These are phyloP conservation scores for Phytophthora colocasiae DNA, from an alignment of 352 stramenopile species.

Conservation along the genomic window DNA sequence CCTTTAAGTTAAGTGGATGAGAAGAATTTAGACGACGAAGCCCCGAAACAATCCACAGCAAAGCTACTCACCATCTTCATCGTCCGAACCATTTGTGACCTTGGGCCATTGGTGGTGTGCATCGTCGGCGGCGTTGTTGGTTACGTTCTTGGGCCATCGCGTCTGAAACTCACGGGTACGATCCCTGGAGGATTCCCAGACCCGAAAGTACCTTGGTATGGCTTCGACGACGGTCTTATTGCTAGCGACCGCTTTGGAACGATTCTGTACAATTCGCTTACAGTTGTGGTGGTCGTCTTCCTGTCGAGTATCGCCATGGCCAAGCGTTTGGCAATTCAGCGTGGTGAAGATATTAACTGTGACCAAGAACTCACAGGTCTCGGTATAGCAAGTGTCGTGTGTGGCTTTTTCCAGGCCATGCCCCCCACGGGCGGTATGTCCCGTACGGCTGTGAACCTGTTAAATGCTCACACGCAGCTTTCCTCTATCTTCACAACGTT, in stretches of 20 bases:
- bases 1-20: slow-evolving; percentile 10
- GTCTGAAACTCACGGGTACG: slow-evolving; percentile 72
- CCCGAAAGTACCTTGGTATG: slow-evolving; percentile 60
- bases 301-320: slow-evolving; percentile 91
- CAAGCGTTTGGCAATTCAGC: slow-evolving; percentile 80
- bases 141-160: slow-evolving; percentile 53
- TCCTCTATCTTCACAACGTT: slow-evolving; percentile 83
- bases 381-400: slow-evolving; percentile 83
- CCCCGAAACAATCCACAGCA: slow-evolving; percentile 4
- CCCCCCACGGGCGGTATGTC: slow-evolving; percentile 88
- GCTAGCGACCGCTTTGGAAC: slow-evolving; percentile 48
- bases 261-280: slow-evolving; percentile 69
- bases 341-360: slow-evolving; percentile 72
- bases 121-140: slow-evolving; percentile 62
- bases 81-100: slow-evolving; percentile 54
- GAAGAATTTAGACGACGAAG: slow-evolving; percentile 9
- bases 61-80: slow-evolving; percentile 41
- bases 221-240: slow-evolving; percentile 53
- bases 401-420: slow-evolving; percentile 87
- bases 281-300: slow-evolving; percentile 86
- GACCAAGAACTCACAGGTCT: slow-evolving; percentile 89
- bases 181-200: slow-evolving; percentile 74
- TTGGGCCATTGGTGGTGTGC: slow-evolving; percentile 80
- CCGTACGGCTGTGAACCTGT: slow-evolving; percentile 90
- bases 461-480: slow-evolving; percentile 84